Evolutionary conservation across 2,329 filamentous ascomycete species (phyloP).

Genomic region (Plenodomus tracheiphilus): DNA sequence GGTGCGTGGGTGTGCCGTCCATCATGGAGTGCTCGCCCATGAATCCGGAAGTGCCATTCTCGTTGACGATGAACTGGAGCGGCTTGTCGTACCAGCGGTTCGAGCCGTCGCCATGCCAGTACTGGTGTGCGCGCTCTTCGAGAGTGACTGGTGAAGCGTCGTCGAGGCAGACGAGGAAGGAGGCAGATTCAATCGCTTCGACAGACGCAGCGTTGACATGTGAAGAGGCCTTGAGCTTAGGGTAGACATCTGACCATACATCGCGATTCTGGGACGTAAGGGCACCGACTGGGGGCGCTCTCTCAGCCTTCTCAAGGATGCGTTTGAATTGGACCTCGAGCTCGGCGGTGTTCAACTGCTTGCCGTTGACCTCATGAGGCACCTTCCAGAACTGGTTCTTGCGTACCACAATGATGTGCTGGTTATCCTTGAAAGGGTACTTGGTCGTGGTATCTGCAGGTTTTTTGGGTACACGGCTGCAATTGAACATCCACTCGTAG

Average conservation of each 20-base stretch:
- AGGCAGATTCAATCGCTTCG: conserved; percentile 81
- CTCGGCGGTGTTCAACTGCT: conserved; percentile 85
- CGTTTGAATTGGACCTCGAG: conserved; percentile 86
- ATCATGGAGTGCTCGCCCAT: conserved; percentile 99
- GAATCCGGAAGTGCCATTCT: conserved; percentile 97
- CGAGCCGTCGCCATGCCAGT: conserved; percentile 96
- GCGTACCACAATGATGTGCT: conserved; percentile 86
- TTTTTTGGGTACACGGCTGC: conserved; percentile 79
- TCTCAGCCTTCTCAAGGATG: conserved; percentile 73
- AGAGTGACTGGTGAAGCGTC: conserved; percentile 89
- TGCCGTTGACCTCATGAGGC: conserved; percentile 75
- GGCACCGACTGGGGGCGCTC: conserved; percentile 73
- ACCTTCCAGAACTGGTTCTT: conserved; percentile 99
- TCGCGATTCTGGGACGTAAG: conserved; percentile 94
- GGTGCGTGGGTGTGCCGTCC: conserved; percentile 97
- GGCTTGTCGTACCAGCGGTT: conserved; percentile 99
- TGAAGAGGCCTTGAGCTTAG: conserved; percentile 70
- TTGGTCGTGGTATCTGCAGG: conserved; percentile 83
- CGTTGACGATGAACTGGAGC: conserved; percentile 95
- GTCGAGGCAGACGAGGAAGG: conserved; percentile 92
- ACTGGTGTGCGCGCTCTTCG: conserved; percentile 91
- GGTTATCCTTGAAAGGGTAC: conserved; percentile 72
- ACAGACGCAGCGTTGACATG: conserved; percentile 77
- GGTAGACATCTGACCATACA: conserved; percentile 75
- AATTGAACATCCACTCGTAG: conserved; percentile 99